These are phyloP conservation scores for Mallotus repandus DNA, from an alignment of 441 rosid genomes.

Conservation along the genomic window DNA sequence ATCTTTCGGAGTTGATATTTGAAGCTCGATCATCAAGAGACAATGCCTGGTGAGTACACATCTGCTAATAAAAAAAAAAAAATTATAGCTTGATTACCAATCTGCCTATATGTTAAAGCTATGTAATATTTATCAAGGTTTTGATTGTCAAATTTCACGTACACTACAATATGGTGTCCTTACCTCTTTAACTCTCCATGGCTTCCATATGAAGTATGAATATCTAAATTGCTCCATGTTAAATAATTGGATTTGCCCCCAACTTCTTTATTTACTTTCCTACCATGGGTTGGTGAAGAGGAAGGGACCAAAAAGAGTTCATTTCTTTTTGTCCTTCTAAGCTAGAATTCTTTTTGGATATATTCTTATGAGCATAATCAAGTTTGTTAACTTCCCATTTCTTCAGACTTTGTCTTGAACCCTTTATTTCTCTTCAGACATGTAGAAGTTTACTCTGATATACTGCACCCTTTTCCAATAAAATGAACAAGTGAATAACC, in stretches of 20 bases:
- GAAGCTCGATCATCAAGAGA: conserved; percentile 74
- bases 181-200: not conserved
- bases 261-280: not conserved
- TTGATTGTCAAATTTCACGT: not conserved
- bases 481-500: too few species aligned
- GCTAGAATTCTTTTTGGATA: not conserved
- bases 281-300: not conserved
- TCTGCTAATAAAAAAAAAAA: conserved; percentile 6
- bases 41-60: conserved; percentile 54
- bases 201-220: not conserved
- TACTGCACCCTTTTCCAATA: not conserved
- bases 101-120: not conserved
- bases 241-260: not conserved
- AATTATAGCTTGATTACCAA: conserved; percentile 3
- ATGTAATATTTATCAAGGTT: not conserved
- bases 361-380: not conserved
- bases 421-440: not conserved
- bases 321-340: not conserved
- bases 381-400: not conserved
- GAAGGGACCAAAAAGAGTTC: not conserved
- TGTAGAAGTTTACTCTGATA: not conserved
- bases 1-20: conserved; percentile 46
- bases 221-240: not conserved
- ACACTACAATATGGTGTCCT: not conserved
- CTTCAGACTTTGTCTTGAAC: not conserved